Percentiles rank a stretch among this genome's conserved stretches.
Conservation (phyloP, 2,329 filamentous ascomycete species). For the Xylariaceae sp. region DNA sequence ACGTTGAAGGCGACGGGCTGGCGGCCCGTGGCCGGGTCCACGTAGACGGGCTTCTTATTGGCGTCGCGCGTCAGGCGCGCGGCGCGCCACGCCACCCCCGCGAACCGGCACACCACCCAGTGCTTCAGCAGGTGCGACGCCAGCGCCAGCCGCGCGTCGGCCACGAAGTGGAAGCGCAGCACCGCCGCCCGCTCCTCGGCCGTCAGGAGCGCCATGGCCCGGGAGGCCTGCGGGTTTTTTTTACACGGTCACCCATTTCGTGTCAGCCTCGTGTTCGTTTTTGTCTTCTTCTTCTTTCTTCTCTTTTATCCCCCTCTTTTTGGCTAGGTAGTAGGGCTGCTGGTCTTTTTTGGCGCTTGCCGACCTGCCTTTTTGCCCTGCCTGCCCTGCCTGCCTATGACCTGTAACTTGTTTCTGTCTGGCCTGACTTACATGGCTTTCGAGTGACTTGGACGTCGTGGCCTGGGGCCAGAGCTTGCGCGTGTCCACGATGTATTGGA, state of each 20-base stretch:
- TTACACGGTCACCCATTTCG: too few species aligned
- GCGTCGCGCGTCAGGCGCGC: constrained; percentile 49
- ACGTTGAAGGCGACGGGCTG: constrained; percentile 62
- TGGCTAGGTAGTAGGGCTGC: too few species aligned
- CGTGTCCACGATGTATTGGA: constrained; percentile 58
- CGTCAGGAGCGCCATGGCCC: constrained; percentile 44
- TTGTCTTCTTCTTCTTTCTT: too few species aligned
- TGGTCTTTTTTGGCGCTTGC: too few species aligned
- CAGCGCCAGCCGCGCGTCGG: constrained; percentile 68
- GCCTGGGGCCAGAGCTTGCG: constrained; percentile 48
- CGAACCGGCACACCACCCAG: constrained; percentile 53
- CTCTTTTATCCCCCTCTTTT: too few species aligned
- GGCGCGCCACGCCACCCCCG: constrained; percentile 52
- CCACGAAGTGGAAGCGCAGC: constrained; percentile 55
- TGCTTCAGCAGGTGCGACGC: constrained; percentile 69
- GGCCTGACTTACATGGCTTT: constrained; percentile 32
- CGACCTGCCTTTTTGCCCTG: too few species aligned
- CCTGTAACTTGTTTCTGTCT: too few species aligned
- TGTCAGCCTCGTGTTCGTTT: too few species aligned
- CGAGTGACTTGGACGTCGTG: constrained; percentile 39
- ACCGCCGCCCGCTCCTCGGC: constrained; percentile 49
- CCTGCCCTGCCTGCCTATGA: not conserved
- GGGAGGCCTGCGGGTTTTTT: constrained; percentile 36
- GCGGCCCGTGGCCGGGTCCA: constrained; percentile 37
- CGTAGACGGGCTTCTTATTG: constrained; percentile 47